These are phyloP conservation scores for Apiospora aurea DNA, from an alignment of 2,329 filamentous ascomycete species.

Conservation along the genomic window DNA sequence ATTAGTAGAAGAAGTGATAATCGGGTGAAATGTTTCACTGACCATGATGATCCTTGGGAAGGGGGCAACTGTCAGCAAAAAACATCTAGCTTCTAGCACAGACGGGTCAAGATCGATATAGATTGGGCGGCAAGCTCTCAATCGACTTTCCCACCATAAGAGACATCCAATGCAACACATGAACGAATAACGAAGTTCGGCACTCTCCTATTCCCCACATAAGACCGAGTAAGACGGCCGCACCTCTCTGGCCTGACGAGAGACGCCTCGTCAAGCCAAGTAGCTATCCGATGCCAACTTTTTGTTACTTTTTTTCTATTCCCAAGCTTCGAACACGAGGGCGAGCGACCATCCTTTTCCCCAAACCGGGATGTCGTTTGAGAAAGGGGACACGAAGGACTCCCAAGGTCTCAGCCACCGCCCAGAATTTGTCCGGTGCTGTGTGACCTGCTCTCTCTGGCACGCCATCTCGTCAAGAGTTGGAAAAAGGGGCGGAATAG, in stretches of 20 bases:
- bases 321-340: not conserved
- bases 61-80: not conserved
- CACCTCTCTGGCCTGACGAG: not conserved
- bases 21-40: not conserved
- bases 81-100: not conserved
- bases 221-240: not conserved
- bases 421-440: constrained; percentile 10
- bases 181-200: no score
- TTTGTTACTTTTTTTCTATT: not conserved
- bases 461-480: not conserved
- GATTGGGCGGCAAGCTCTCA: not conserved
- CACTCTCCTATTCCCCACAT: not conserved
- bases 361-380: not conserved
- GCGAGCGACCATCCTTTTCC: not conserved
- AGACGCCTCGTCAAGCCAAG: not conserved
- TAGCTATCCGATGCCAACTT: not conserved
- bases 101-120: no score
- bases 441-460: constrained; percentile 7
- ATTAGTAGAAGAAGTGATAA: no score
- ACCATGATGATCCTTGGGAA: not conserved
- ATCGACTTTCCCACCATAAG: no score
- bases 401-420: constrained; percentile 7
- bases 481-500: not conserved
- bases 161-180: not conserved
- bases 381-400: not conserved